Evolutionary conservation across 192 early-diverging fungal species (phyloP), one percentile per base, ranked within the genome.

Genomic region (Coemansia sp.): DNA sequence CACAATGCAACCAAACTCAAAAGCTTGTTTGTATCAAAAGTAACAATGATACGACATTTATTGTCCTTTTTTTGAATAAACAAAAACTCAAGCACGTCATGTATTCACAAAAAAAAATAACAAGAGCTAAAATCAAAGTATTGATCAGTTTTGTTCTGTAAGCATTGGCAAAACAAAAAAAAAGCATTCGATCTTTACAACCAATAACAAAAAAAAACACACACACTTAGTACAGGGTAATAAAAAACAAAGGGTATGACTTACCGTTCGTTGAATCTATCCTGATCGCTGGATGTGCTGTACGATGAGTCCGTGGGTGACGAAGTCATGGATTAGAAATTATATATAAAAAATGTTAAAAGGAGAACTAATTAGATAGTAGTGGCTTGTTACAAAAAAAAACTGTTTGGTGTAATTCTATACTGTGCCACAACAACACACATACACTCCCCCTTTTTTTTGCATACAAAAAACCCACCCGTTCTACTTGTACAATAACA

Each of bases 221-320:
- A 28, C 22, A 28, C 22, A 28, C 22, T 28, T 28, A 28, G 22
- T 28, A 28, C 22, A 28, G 22, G 22, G 22, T 28, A 28, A 28
- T 28, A 28, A 28, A 28, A 9, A 3, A 9, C 51, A 9, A 11
- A 56, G 32, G 54, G 54, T n/a, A 38, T 39, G 58, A 37, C 73
- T 69, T 75, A 75, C 73, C 68, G 65, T 35, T 35, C 71, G 28
- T 51, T 41, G n/a, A 58, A 37, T n/a, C 63, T 52, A 48, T 74
- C 73, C 7, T 62, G 62, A 4, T 75, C 73, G 52, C 67, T 75
- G 8, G 51, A 59, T 43, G 67, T 64, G 56, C 67, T 75, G 63
- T 69, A 75, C 18, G 67, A 75, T 28, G 73, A 69, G 18, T 36
- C 18, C 48, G 73, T 54, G 36, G 58, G 67, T 43, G 73, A 75